Evolutionary conservation across 2,329 filamentous ascomycete species (phyloP).

Genomic region (Botrytis elliptica): DNA sequence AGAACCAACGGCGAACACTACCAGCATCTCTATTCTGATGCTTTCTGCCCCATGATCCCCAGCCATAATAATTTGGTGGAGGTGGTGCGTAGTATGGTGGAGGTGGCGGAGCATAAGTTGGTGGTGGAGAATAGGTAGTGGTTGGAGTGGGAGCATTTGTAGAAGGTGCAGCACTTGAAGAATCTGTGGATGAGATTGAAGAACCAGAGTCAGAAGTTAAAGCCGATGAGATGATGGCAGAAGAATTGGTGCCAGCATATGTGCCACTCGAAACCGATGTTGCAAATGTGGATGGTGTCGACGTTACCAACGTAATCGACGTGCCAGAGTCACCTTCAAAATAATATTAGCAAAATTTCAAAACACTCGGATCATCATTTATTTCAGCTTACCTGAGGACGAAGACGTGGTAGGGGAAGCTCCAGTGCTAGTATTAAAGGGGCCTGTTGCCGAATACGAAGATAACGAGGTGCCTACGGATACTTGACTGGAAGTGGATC

Average conservation of each 20-base stretch:
- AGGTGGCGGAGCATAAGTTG: conserved; percentile 20
- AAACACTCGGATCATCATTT: too few species aligned
- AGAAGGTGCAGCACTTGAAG: conserved; percentile 4
- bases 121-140: neutral
- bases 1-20: conserved; percentile 20
- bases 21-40: neutral
- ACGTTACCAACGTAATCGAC: conserved; percentile 17
- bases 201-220: conserved; percentile 12
- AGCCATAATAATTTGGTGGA: conserved; percentile 17
- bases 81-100: conserved; percentile 21
- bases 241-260: conserved; percentile 10
- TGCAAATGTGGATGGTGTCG: conserved; percentile 24
- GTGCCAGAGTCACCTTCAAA: conserved; percentile 18
- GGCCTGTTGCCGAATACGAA: neutral
- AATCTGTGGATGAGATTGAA: neutral
- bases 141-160: conserved; percentile 8
- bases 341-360: conserved; percentile 4
- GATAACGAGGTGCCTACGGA: neutral
- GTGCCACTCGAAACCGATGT: conserved; percentile 23
- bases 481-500: conserved; percentile 14
- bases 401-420: neutral
- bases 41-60: conserved; percentile 8
- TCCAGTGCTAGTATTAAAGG: conserved; percentile 11
- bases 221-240: conserved; percentile 1
- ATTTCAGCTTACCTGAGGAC: conserved; percentile 9